Evolutionary conservation across 345 rosid species (phyloP).

Genomic region (Microthlaspi erraticum): DNA sequence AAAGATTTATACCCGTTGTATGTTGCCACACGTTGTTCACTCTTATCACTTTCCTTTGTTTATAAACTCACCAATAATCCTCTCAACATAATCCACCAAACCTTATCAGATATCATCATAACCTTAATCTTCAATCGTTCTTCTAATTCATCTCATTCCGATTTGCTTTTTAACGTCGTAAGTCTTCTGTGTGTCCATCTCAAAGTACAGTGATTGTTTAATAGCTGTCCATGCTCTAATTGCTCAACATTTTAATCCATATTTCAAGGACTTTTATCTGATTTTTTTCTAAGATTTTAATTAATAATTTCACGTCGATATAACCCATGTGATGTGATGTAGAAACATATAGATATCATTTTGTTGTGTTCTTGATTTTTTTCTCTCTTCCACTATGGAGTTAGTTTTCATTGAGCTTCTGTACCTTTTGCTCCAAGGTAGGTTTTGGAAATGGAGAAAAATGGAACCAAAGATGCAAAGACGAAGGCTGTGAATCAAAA

Average conservation of each 20-base stretch:
- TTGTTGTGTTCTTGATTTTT: not conserved
- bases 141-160: no score
- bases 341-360: not conserved
- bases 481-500: conserved; percentile 30
- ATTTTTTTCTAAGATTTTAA: not conserved
- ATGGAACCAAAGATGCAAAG: conserved; percentile 25
- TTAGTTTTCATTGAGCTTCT: not conserved
- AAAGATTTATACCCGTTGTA: no score
- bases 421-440: not conserved
- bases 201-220: not conserved
- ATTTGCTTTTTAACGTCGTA: no score
- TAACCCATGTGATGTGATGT: not conserved
- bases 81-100: no score
- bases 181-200: no score
- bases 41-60: not conserved
- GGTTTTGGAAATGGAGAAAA: conserved; percentile 27
- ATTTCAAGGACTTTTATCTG: not conserved
- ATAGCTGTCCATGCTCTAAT: not conserved
- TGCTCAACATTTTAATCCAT: not conserved
- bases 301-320: not conserved
- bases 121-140: no score
- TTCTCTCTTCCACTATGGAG: not conserved
- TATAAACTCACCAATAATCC: no score
- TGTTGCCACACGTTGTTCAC: not conserved
- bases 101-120: no score